A percentile compares a stretch with the other conserved stretches of the same genome.
phyloP scores from a whole-genome alignment of 176 grass and related monocot genomes.

The Urochloa ruziziensis region DNA sequence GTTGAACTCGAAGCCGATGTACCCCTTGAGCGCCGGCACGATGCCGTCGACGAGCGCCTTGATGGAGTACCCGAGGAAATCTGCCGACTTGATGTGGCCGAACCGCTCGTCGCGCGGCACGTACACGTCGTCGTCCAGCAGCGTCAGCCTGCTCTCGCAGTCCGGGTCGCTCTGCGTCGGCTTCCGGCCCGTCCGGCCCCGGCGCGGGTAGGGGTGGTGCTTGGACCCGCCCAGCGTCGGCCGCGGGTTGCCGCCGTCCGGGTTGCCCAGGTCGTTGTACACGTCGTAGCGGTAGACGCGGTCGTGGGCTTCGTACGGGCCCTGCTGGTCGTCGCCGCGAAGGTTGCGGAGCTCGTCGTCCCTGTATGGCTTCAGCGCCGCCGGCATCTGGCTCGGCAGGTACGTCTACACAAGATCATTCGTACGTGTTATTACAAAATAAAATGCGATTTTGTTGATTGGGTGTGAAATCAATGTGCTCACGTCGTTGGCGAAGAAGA shows the following conservation, averaged over 20 bases:
- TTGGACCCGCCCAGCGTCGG: neutral
- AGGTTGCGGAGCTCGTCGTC: slow-evolving; percentile 24
- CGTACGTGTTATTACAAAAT: too few relatives aligned
- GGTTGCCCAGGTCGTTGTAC: slow-evolving; percentile 11
- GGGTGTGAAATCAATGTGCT: neutral
- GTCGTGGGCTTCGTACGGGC: slow-evolving; percentile 1
- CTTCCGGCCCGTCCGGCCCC: neutral
- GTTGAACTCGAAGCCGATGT: neutral
- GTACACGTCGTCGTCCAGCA: neutral
- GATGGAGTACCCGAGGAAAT: neutral
- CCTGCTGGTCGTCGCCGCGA: neutral
- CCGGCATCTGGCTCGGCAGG: slow-evolving; percentile 6
- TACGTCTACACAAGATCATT: neutral
- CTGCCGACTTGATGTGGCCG: neutral
- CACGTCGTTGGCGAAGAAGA: slow-evolving; percentile 14
- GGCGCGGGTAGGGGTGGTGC: neutral
- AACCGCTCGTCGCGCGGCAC: slow-evolving; percentile 15
- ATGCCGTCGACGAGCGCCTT: neutral
- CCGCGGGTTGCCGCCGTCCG: neutral
- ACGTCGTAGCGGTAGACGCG: slow-evolving; percentile 36
- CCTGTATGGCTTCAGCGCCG: neutral
- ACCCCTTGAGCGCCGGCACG: neutral
- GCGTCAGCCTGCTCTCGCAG: neutral
- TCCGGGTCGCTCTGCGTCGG: neutral
- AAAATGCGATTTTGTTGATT: too few relatives aligned